Evolutionary conservation across 352 stramenopile species (phyloP), one percentile per base, ranked within the genome.

Genomic region (Globisporangium alternatum): DNA sequence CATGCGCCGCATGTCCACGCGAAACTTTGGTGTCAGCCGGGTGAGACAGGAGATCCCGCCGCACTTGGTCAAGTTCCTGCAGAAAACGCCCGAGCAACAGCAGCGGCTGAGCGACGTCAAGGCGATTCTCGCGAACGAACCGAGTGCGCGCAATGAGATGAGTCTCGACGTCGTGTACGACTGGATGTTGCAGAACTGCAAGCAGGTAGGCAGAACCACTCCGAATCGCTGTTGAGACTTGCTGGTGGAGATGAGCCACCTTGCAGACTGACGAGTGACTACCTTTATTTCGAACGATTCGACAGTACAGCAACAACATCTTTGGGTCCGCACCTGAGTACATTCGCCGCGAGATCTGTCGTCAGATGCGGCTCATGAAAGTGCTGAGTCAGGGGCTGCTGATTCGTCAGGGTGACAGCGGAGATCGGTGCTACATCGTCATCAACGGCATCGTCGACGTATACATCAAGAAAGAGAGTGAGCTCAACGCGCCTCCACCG

Each of bases 131-230:
- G 60, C 65, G 9, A 79, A 88, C 47, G 75, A 89, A 28, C 76
- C 81, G 0, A 72, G 70, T 9, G 39, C 71, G 2, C 78, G 83
- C 31, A 88, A 86, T 44, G 83, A 92, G 60, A 65, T 81, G 45
- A 89, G 81, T 58, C 78, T 90, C 33, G 78, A 90, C 21, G 44
- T 90, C 1, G 77, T 92, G 5, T 92, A 90, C 71, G 70, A 78
- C 45, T 92, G 83, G 83, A 92, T 92, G 83, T 70, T 90, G 52
- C 74, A 83, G 44, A 89, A 90, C 71, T 92, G 83, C 58, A 88
- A 89, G 56, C 79, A 89, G 62, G 74, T 81, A 10, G 19, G 39
- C 3, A 10, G 39, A 44, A 66, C n/a, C 31, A 51, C 5, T 10
- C 35, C 3, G 43, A 30, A 33, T 22, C 9, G 43, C 43, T 53